Evolutionary conservation across 2,329 filamentous ascomycete genomes (phyloP).

Genomic region (Sphaerulina vaccinii): DNA sequence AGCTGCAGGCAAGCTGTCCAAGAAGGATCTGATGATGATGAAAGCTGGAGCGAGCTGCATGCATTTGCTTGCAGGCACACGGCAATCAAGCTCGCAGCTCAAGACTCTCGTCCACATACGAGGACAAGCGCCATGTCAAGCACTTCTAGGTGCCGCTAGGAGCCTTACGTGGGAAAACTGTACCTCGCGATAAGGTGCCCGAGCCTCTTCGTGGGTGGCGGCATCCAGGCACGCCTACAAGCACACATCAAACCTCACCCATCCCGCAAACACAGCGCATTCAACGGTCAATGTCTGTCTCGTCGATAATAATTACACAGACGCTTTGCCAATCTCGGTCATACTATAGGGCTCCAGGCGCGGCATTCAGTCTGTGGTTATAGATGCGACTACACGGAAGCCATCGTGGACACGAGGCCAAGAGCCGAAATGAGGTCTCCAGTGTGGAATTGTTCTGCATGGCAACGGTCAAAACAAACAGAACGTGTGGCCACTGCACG

Average conservation of each 20-base stretch:
- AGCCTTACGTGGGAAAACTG: constrained; percentile 1
- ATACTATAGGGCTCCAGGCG: constrained; percentile 7
- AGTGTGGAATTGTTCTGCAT: constrained; percentile 13
- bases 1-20: constrained; percentile 1
- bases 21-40: no score
- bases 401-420: constrained; percentile 23
- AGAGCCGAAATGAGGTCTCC: constrained; percentile 24
- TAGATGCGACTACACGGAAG: constrained; percentile 13
- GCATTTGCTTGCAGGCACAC: neutral
- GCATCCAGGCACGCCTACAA: neutral
- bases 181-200: constrained; percentile 3
- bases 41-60: neutral
- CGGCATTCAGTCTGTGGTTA: constrained; percentile 10
- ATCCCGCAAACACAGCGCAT: neutral
- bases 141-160: constrained; percentile 5
- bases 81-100: constrained; percentile 9
- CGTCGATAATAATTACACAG: constrained; percentile 16
- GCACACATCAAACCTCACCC: neutral
- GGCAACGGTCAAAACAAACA: constrained; percentile 21
- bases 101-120: neutral
- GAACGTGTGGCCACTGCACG: neutral
- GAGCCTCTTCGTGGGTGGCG: neutral
- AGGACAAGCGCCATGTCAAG: constrained; percentile 7
- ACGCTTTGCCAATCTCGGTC: constrained; percentile 24
- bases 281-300: constrained; percentile 4